These are phyloP conservation scores for Solanum arcanum DNA, from an alignment of 257 asterid species.

Conservation along the genomic window DNA sequence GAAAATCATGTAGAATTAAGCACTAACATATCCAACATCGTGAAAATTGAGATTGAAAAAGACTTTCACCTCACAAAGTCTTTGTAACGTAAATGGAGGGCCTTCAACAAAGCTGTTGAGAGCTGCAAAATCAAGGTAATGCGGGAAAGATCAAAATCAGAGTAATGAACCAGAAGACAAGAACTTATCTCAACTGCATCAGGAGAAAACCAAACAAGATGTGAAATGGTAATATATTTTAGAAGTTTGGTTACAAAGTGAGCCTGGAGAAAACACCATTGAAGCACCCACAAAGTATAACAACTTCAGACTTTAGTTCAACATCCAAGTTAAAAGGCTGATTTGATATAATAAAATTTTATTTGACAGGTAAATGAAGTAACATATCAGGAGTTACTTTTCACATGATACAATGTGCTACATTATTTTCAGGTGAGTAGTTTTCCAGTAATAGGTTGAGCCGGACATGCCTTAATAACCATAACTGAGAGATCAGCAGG, in stretches of 20 bases:
- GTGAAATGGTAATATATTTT: neutral
- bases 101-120: conserved; percentile 75
- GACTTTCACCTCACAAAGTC: conserved; percentile 81
- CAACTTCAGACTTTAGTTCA: neutral
- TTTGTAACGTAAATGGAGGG: conserved; percentile 94
- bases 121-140: conserved; percentile 44
- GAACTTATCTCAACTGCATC: neutral
- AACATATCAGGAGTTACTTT: neutral
- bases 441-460: neutral
- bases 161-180: neutral
- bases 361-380: neutral
- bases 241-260: neutral
- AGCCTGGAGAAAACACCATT: neutral
- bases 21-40: neutral
- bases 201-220: neutral
- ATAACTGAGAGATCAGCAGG: neutral
- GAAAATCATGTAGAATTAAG: neutral
- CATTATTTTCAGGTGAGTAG: neutral
- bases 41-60: neutral
- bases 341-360: neutral
- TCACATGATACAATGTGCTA: neutral
- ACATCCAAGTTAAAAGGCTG: neutral
- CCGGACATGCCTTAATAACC: neutral
- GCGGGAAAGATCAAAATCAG: neutral
- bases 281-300: neutral